A percentile compares a stretch with the other conserved stretches of the same genome.
Conservation (phyloP, 371 early-diverging fungal species). For the Mortierella sp. region DNA sequence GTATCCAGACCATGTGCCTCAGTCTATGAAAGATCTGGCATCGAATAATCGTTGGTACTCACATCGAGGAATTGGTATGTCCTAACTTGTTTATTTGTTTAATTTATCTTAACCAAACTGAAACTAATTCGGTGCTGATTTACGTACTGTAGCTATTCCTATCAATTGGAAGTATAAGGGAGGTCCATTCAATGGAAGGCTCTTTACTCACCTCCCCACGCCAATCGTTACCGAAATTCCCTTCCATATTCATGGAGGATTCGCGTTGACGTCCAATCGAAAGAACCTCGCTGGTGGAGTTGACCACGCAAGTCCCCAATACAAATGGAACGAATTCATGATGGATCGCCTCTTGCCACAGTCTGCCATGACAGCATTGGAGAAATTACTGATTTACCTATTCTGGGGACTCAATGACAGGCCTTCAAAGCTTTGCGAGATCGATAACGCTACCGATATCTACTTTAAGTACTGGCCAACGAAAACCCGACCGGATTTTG, state of each 20-base stretch:
- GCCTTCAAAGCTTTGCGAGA: neutral
- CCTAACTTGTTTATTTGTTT: neutral
- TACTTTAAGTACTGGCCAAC: conserved; percentile 26
- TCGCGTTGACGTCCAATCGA: conserved; percentile 48
- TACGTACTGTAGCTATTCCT: neutral
- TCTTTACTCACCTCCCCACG: conserved; percentile 50
- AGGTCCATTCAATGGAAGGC: conserved; percentile 8
- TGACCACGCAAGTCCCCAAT: neutral
- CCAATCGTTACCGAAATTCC: conserved; percentile 22
- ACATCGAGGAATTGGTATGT: conserved; percentile 21
- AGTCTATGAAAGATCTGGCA: neutral
- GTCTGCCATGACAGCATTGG: conserved; percentile 4
- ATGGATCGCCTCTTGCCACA: conserved; percentile 7
- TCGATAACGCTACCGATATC: neutral
- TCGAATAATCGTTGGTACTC: conserved; percentile 14
- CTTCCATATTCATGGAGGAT: conserved; percentile 55
- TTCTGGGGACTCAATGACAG: neutral
- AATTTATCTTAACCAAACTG: neutral
- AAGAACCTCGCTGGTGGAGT: conserved; percentile 23
- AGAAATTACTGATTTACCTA: neutral
- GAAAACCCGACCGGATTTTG: neutral
- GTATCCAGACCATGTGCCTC: neutral
- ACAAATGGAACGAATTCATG: conserved; percentile 25
- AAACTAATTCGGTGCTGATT: neutral
- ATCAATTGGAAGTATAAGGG: too few relatives aligned